Base-by-base conservation (phyloP, 2,329 filamentous ascomycete genomes). In the Fusarium buharicum region DNA sequence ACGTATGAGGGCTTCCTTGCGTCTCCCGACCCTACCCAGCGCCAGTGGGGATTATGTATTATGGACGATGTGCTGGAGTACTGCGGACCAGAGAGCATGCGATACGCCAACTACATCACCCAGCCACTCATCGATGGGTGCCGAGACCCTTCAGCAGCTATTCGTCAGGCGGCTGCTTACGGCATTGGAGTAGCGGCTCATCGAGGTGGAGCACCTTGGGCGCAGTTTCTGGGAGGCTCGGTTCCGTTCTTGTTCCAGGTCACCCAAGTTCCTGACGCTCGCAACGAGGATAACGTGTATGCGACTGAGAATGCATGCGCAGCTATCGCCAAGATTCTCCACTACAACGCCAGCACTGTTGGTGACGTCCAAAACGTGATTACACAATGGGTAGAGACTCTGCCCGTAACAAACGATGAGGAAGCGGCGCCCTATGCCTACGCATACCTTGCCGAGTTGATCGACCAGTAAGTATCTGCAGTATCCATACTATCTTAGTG, bases 41-140 rank as follows among this genome's bases (percentile, higher is more conserved):
- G 95, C 52, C 95, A 99, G 75, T 99, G 95, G 95, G 94, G 93
- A n/a, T 85, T 99, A 50, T 99, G 95, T 81, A 97, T 99, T 69
- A 92, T 97, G 83, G 95, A 99, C 72, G 95, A 99, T 75, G 94
- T 99, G 31, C 85, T 99, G 31, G 95, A 99, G 76, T 99, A 98
- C 81, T 98, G 93, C 74, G 93, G 94, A 1, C 85, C 89, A 0
- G 89, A 96, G 68, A 96, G 92, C 70, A 94, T 90, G 81, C 87
- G 89, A 66, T 99, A 96, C 75, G 89, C 90, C 72, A 86, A 89
- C 67, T 89, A 93, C 72, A 97, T 99, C 70, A 88, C 93, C 54
- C 88, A 93, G 70, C 93, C 95, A 11, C 85, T 99, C 34, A 84
- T 96, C 40, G 87, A 91, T 58, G 95, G 95, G 39, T 92, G 97